Conservation (phyloP, 805 yeast species). For the Ascoidea asiatica region DNA sequence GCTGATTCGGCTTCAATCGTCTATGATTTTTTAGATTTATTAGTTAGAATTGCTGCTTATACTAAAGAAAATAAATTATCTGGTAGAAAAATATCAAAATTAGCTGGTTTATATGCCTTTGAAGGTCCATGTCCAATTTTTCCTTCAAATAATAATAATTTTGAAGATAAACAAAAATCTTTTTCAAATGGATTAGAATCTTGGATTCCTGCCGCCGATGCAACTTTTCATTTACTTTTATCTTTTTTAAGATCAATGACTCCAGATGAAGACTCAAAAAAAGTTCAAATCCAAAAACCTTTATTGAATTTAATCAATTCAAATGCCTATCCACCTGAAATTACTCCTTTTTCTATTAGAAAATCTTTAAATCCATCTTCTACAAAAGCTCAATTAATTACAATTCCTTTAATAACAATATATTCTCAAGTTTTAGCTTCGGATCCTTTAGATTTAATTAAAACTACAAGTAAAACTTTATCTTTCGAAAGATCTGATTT, state of each 20-base stretch:
- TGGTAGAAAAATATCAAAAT: conserved; percentile 65
- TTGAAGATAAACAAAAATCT: conserved; percentile 16
- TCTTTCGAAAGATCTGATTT: conserved; percentile 57
- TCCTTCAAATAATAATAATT: conserved; percentile 4
- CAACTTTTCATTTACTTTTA: conserved; percentile 66
- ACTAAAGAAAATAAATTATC: conserved; percentile 66
- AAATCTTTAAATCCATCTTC: conserved; percentile 33
- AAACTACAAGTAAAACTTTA: conserved; percentile 42
- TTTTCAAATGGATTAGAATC: conserved; percentile 60
- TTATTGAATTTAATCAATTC: conserved; percentile 52
- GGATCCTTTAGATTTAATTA: conserved; percentile 45
- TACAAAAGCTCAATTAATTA: conserved; percentile 2
- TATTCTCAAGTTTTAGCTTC: conserved; percentile 25
- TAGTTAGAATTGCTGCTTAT: conserved; percentile 67
- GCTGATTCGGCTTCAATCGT: conserved; percentile 86
- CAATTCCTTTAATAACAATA: conserved; percentile 43
- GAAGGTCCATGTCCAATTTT: conserved; percentile 22
- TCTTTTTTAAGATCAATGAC: conserved; percentile 73
- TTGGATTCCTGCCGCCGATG: conserved; percentile 78
- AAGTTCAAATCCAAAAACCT: conserved; percentile 47
- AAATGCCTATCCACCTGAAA: conserved; percentile 58
- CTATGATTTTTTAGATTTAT: conserved; percentile 72
- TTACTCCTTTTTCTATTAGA: conserved; percentile 19
- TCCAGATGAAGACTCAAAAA: conserved; percentile 41
- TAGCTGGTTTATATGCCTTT: conserved; percentile 88